Base-by-base conservation (phyloP, 371 early-diverging fungal genomes). In the Mortierella polycephala region DNA sequence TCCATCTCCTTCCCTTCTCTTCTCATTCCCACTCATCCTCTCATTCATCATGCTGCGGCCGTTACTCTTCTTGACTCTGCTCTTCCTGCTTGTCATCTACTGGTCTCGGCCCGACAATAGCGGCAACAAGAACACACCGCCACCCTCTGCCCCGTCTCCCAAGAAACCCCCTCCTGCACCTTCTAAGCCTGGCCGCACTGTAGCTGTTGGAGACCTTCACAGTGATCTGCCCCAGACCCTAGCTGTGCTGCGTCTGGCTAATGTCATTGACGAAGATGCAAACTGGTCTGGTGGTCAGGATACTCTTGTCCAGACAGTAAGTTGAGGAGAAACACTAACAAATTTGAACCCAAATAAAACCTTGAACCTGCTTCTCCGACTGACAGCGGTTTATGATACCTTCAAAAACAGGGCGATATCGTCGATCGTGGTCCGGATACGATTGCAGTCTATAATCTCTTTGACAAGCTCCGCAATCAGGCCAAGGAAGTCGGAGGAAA, bases 191-290 rank as follows among this genome's bases (percentile, higher is more conserved):
- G 45, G n/a, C 37, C 90, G 93, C 14, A 91, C 93, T 57, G 87
- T 93, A 10, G 94, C 93, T 18, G 75, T 93, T 52, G 94, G 93
- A 8, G 95, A 95, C 82, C 79, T 94, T 23, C 95, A 95, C 69
- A 92, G 93, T 7, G 94, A 93, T 66, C 75, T 87, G 18, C 62
- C 72, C 8, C 85, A 90, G 30, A 85, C 91, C 0, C 54, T 89
- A 0, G 76, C 71, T 12, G 91, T 91, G 9, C 79, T 94, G 11
- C 75, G 82, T 20, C 84, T 92, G 76, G 89, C 93, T 50, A 85
- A 85, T 14, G 53, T 94, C 30, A 74, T 90, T 46, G 87, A 94
- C 65, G 67, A 81, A 0, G 74, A 88, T 5, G 82, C 68, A 21
- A 84, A 90, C 41, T 95, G 95, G 95, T 71, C 74, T 49, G 94